phyloP scores from a whole-genome alignment of 495 filamentous ascomycete genomes.

The Viridothelium virens region DNA sequence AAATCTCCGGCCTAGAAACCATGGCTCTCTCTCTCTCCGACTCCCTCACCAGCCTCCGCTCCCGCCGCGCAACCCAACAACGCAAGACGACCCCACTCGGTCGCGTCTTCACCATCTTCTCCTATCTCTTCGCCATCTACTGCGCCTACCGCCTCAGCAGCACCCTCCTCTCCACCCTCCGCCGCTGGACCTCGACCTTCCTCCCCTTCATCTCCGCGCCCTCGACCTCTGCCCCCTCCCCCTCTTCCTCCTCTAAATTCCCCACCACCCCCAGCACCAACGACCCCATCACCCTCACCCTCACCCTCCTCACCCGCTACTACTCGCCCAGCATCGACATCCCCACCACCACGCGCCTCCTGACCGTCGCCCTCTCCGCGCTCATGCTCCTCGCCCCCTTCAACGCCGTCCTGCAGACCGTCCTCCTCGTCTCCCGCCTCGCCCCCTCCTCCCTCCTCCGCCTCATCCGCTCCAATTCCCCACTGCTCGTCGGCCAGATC shows the following conservation, averaged over 20 bases:
- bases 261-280: constrained; percentile 52
- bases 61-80: constrained; percentile 50
- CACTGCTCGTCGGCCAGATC: constrained; percentile 66
- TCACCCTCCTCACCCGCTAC: constrained; percentile 63
- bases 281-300: constrained; percentile 71
- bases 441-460: constrained; percentile 52
- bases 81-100: constrained; percentile 56
- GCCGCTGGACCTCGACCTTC: constrained; percentile 41
- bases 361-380: constrained; percentile 68
- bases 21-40: constrained; percentile 61
- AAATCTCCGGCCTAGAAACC: constrained; percentile 67
- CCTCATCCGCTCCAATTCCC: constrained; percentile 55
- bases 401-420: constrained; percentile 66
- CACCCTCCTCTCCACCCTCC: constrained; percentile 54
- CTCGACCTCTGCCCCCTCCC: constrained; percentile 55
- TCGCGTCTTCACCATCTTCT: constrained; percentile 45
- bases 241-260: constrained; percentile 47
- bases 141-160: constrained; percentile 68
- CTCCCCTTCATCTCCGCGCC: constrained; percentile 71
- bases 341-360: constrained; percentile 66
- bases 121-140: constrained; percentile 63
- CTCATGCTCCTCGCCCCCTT: constrained; percentile 71
- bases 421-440: constrained; percentile 64
- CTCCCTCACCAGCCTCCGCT: constrained; percentile 51
- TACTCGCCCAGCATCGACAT: constrained; percentile 64